phyloP scores from a whole-genome alignment of 768 basidiomycete genomes.

The Melanogaster broomeanus region DNA sequence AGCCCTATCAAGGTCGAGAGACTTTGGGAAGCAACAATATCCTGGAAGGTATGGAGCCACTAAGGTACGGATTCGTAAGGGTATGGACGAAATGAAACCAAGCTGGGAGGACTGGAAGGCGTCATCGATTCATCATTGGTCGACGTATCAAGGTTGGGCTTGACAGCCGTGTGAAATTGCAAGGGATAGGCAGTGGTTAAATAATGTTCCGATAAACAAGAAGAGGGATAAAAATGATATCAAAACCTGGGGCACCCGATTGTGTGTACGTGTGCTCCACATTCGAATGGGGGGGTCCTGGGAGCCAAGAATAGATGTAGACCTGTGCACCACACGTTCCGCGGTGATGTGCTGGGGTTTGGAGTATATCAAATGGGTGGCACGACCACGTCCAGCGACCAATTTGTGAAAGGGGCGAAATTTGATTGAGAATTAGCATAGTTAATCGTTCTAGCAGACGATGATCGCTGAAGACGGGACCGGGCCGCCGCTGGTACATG shows the following conservation, averaged over 20 bases:
- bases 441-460: constrained; percentile 32
- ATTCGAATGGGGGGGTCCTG: too few relatives aligned
- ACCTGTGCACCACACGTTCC: too few relatives aligned
- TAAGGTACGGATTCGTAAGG: too few relatives aligned
- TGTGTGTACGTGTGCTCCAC: too few relatives aligned
- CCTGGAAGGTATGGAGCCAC: too few relatives aligned
- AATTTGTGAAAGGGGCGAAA: constrained; percentile 22
- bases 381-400: neutral
- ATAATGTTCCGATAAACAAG: constrained; percentile 9
- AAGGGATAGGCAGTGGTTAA: constrained; percentile 11
- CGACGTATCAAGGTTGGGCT: too few relatives aligned
- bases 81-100: neutral
- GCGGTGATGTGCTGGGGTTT: too few relatives aligned
- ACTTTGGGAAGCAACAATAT: too few relatives aligned
- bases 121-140: too few relatives aligned
- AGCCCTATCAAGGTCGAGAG: too few relatives aligned
- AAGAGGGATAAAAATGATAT: constrained; percentile 18
- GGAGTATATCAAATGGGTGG: neutral
- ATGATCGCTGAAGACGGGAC: constrained; percentile 23
- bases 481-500: constrained; percentile 1
- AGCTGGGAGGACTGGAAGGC: too few relatives aligned
- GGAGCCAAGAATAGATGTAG: too few relatives aligned
- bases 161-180: constrained; percentile 26
- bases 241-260: constrained; percentile 9
- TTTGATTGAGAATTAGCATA: constrained; percentile 32